Conservation (phyloP, 495 filamentous ascomycete genomes). For the Annulohypoxylon stygium region DNA sequence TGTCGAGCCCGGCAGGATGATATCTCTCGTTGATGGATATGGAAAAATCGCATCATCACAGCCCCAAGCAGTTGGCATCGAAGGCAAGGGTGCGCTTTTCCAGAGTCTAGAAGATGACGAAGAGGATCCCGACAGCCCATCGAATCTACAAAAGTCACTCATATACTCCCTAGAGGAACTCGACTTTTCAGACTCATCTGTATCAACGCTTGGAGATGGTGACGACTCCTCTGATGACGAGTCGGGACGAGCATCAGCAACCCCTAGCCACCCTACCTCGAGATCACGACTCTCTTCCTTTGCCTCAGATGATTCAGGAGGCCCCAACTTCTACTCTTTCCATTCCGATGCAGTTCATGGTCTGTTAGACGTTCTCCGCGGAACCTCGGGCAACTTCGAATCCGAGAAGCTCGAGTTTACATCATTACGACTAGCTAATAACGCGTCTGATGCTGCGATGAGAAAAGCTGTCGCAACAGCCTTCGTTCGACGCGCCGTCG, state of each 20-base stretch:
- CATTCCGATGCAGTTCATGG: slow-evolving; percentile 88
- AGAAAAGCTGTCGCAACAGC: slow-evolving; percentile 86
- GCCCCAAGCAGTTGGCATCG: slow-evolving; percentile 65
- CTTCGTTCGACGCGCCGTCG: slow-evolving; percentile 83
- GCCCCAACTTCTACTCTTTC: slow-evolving; percentile 72
- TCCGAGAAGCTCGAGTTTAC: slow-evolving; percentile 91
- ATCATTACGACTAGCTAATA: slow-evolving; percentile 85
- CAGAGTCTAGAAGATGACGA: slow-evolving; percentile 66
- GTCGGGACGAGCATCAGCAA: slow-evolving; percentile 46
- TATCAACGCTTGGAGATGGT: slow-evolving; percentile 71
- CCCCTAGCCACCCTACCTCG: slow-evolving; percentile 38
- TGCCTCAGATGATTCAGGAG: slow-evolving; percentile 63
- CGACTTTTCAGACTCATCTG: slow-evolving; percentile 80
- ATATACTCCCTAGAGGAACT: slow-evolving; percentile 78
- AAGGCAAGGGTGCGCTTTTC: slow-evolving; percentile 65
- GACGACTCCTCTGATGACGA: slow-evolving; percentile 57
- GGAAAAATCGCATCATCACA: slow-evolving; percentile 65
- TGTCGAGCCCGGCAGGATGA: slow-evolving; percentile 49
- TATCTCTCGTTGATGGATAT: slow-evolving; percentile 56
- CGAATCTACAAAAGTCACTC: slow-evolving; percentile 57
- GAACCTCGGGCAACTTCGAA: slow-evolving; percentile 77
- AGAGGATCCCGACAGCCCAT: slow-evolving; percentile 56
- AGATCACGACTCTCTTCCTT: slow-evolving; percentile 65
- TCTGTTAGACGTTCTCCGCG: slow-evolving; percentile 80
- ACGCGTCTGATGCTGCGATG: slow-evolving; percentile 89